Evolutionary conservation across 257 asterid genomes (phyloP), one percentile per base, ranked within the genome.

Genomic region (Solanum stenotomum): DNA sequence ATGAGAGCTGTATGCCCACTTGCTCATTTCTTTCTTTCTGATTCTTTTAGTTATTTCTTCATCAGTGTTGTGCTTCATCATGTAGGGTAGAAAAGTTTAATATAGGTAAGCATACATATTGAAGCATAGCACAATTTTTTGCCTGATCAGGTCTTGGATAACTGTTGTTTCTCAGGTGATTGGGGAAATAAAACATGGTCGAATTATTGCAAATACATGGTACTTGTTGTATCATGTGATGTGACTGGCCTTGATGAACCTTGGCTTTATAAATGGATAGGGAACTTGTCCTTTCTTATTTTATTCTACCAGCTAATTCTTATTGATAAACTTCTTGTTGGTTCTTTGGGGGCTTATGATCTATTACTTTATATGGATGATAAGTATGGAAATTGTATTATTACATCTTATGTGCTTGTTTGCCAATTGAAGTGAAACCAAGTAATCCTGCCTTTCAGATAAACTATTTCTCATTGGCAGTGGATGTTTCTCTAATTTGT

Each of bases 1-100:
- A 92, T 94, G 95, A 94, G 91, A 93, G 92, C 98, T 85, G 99
- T 97, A 96, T 88, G 98, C 90, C 74, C 87, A 87, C 85, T 82
- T 82, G 67, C 12, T 82, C 44, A 31, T 82, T 29, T 82, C 70
- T 82, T 18, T 31, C 70, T 46, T 82, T 82, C 44, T 18, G 68
- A 49, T 31, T 82, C 42, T 18, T 44, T 49, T 82, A 29, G 86
- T 82, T 49, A 82, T 49, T 49, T 82, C 70, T 29, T 29, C 44
- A 16, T 49, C 70, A 49, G 70, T 49, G 42, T 29, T 18, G 44
- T 20, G 85, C 31, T 82, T 82, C 44, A 31, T 82, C 70, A 49
- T 82, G 59, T 33, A 31, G 44, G 20, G 86, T 31, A 3, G 44
- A 31, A 10, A 49, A 31, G 20, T 40, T 82, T 81, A 18, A 49